Conservation (phyloP, 768 basidiomycete genomes). For the Thelephora ganbajun region DNA sequence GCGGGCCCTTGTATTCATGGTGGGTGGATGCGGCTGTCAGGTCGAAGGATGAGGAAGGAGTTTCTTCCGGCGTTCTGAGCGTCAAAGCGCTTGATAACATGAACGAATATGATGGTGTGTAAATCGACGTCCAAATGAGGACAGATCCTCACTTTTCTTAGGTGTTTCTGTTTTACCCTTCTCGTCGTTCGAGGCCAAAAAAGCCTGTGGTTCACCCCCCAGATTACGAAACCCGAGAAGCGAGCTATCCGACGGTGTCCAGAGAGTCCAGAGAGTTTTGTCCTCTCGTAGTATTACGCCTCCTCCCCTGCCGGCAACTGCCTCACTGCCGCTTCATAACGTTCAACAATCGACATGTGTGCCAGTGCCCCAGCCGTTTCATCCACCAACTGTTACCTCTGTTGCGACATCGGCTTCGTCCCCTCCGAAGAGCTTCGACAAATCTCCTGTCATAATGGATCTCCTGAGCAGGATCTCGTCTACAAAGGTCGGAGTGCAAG, state of each 20-base stretch:
- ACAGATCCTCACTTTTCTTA: not conserved
- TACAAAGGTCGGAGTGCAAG: slow-evolving; percentile 46
- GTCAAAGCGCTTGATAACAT: slow-evolving; percentile 61
- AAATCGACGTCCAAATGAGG: slow-evolving; percentile 21
- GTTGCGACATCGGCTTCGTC: slow-evolving; percentile 24
- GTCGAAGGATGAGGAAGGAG: slow-evolving; percentile 56
- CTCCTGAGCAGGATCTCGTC: slow-evolving; percentile 59
- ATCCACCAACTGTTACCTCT: slow-evolving; percentile 7
- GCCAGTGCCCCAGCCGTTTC: slow-evolving; percentile 8
- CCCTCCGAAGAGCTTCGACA: slow-evolving; percentile 26
- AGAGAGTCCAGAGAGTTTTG: slow-evolving; percentile 7
- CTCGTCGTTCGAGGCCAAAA: slow-evolving; percentile 7
- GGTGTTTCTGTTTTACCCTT: slow-evolving; percentile 4
- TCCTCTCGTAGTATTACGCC: slow-evolving; percentile 56
- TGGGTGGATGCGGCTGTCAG: slow-evolving; percentile 53
- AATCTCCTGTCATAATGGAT: slow-evolving; percentile 59
- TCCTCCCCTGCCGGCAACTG: slow-evolving; percentile 75
- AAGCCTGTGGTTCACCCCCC: slow-evolving; percentile 34
- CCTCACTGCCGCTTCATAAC: slow-evolving; percentile 62
- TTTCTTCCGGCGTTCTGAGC: slow-evolving; percentile 65
- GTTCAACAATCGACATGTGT: slow-evolving; percentile 12
- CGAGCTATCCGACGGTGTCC: slow-evolving; percentile 34
- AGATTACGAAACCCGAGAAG: slow-evolving; percentile 34
- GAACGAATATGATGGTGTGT: slow-evolving; percentile 54
- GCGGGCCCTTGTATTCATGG: slow-evolving; percentile 71